Conservation (phyloP, 2,329 filamentous ascomycete genomes). For the Claviceps digitariae region DNA sequence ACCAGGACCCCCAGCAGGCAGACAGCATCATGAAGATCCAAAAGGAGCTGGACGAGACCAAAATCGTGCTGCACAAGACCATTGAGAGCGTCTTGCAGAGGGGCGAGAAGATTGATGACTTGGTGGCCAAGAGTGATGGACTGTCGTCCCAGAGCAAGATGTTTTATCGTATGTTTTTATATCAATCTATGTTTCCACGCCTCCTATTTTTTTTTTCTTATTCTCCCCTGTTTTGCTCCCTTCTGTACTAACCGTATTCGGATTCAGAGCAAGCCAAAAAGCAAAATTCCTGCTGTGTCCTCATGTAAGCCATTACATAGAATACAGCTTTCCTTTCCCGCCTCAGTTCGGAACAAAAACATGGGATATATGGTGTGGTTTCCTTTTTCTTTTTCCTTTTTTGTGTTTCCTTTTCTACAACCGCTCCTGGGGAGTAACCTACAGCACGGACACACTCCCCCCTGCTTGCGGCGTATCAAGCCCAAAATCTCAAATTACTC, state of each 20-base stretch:
- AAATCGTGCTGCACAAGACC: conserved; percentile 93
- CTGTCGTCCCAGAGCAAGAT: conserved; percentile 89
- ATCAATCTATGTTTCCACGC: too few species aligned
- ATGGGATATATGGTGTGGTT: too few species aligned
- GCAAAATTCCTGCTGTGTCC: conserved; percentile 61
- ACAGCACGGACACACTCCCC: not conserved
- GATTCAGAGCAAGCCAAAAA: conserved; percentile 56
- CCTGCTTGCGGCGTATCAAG: not conserved
- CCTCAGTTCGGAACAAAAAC: too few species aligned
- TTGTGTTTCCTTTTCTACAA: not conserved
- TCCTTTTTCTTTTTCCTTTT: not conserved
- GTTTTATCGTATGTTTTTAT: conserved; percentile 63
- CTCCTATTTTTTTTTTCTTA: not conserved
- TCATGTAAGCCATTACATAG: conserved; percentile 39
- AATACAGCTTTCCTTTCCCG: too few species aligned
- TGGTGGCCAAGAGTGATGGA: conserved; percentile 87
- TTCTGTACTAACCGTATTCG: not conserved
- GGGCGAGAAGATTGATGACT: conserved; percentile 89
- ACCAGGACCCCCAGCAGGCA: conserved; percentile 78
- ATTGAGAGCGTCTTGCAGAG: conserved; percentile 78
- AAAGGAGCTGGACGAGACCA: conserved; percentile 92
- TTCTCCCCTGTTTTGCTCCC: not conserved
- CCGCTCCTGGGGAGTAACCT: not conserved
- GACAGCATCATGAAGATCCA: conserved; percentile 94
- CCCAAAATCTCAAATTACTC: not conserved